Evolutionary conservation across 441 rosid genomes (phyloP).

Genomic region (Heliophila coronopifolia): DNA sequence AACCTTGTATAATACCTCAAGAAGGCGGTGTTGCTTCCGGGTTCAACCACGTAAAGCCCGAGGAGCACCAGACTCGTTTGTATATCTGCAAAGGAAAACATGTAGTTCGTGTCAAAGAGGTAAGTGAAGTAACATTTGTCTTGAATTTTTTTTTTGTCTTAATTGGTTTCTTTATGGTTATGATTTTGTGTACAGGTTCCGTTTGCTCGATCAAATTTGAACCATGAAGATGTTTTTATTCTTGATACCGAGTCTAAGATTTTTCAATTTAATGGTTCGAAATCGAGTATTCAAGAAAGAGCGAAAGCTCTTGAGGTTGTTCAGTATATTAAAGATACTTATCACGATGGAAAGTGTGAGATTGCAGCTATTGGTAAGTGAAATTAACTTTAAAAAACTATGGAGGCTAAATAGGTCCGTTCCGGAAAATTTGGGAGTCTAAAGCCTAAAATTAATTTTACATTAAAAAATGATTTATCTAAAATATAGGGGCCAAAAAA

Average conservation of each 20-base stretch:
- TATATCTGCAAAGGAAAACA: conserved; percentile 93
- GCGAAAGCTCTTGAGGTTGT: conserved; percentile 96
- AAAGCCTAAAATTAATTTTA: too few species aligned
- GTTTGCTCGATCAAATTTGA: conserved; percentile 87
- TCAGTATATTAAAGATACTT: conserved; percentile 83
- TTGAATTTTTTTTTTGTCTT: conserved; percentile 10
- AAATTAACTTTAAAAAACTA: conserved; percentile 14
- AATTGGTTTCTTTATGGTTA: not conserved
- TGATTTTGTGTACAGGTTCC: conserved; percentile 62
- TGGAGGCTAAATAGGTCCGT: too few species aligned
- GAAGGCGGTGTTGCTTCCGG: conserved; percentile 95
- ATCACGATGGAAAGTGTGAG: conserved; percentile 90
- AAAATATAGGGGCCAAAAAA: too few species aligned
- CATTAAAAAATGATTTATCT: too few species aligned
- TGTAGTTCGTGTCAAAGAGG: conserved; percentile 94
- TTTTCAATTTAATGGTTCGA: conserved; percentile 83
- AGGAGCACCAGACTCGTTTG: conserved; percentile 70
- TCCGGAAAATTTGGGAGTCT: too few species aligned
- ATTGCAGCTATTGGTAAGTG: conserved; percentile 80
- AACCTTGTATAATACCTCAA: conserved; percentile 92
- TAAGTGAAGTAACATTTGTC: conserved; percentile 20
- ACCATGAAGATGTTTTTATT: conserved; percentile 89
- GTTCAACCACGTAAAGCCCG: conserved; percentile 71
- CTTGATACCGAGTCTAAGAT: conserved; percentile 61
- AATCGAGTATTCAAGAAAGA: conserved; percentile 95